These are phyloP conservation scores for slime mould (Dictyostelium discoideum) DNA, from an alignment of 78 protist genomes.

Conservation along the genomic window dicty_2.7 NC_007091.3:4632001-4632500, in stretches of 20 bases:
- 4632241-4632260: neutral
- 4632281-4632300: neutral
- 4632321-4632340: neutral
- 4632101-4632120: too few relatives aligned
- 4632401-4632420: neutral
- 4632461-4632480: neutral
- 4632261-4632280: neutral
- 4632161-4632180: neutral
- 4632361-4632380: neutral
- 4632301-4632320: neutral
- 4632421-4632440: neutral
- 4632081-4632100: too few relatives aligned
- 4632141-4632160: neutral
- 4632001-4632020: neutral
- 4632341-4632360: neutral
- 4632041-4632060: too few relatives aligned
- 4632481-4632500: too few relatives aligned
- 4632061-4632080: too few relatives aligned
- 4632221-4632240: neutral
- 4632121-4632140: neutral
- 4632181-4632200: neutral
- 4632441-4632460: neutral
- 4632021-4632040: neutral
- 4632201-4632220: neutral
- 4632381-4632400: neutral